These are phyloP conservation scores for Fusarium sp. DNA, from an alignment of 2,329 filamentous ascomycete genomes.

Conservation along the genomic window DNA sequence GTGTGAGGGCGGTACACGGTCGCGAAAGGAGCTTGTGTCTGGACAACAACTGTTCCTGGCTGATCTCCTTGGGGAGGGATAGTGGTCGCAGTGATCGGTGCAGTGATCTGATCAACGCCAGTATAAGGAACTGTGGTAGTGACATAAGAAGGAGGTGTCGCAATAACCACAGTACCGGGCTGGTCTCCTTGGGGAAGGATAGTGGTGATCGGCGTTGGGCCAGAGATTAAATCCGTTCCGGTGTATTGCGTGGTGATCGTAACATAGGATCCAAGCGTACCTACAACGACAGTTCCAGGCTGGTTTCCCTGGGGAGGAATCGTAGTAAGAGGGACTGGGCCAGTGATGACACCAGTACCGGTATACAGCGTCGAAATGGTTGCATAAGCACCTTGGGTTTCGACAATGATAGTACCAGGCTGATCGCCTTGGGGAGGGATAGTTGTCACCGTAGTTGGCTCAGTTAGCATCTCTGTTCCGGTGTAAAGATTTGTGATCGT, in stretches of 20 bases:
- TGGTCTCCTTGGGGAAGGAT: constrained; percentile 5
- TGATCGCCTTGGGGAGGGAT: constrained; percentile 16
- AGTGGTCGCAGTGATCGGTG: constrained; percentile 15
- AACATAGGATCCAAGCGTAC: constrained; percentile 18
- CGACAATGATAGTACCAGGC: constrained; percentile 19
- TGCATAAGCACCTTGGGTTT: constrained; percentile 8
- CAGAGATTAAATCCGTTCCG: constrained; percentile 12
- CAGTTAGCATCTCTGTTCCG: constrained; percentile 18
- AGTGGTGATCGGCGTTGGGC: constrained; percentile 13
- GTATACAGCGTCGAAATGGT: constrained; percentile 21
- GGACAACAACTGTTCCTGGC: constrained; percentile 26
- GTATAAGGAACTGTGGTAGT: constrained; percentile 23
- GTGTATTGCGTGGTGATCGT: constrained; percentile 8
- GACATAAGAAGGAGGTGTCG: constrained; percentile 26
- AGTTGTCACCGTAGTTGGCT: constrained; percentile 13
- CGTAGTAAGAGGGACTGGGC: constrained; percentile 13
- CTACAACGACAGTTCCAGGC: constrained; percentile 19
- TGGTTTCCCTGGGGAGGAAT: constrained; percentile 13
- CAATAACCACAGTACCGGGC: constrained; percentile 25
- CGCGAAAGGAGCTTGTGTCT: constrained; percentile 27
- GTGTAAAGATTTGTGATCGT: constrained; percentile 21
- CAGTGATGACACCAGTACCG: constrained; percentile 12
- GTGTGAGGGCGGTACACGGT: constrained; percentile 25
- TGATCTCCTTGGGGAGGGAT: constrained; percentile 9
- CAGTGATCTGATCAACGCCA: constrained; percentile 21